phyloP scores from a whole-genome alignment of 1,284 basidiomycete genomes.

The Fomes fomentarius region DNA sequence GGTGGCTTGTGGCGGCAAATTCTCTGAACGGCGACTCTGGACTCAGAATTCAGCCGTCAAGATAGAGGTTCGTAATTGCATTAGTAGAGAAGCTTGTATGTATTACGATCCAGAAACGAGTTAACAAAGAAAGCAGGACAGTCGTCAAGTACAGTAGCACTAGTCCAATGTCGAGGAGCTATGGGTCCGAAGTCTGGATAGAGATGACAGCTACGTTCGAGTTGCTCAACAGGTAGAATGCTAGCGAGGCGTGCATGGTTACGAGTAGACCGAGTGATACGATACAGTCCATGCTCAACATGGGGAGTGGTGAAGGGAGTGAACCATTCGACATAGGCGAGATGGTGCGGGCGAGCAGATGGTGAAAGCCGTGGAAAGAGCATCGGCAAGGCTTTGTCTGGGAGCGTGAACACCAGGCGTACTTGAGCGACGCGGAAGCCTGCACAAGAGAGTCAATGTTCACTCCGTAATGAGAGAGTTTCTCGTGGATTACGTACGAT shows the following conservation, averaged over 20 bases:
- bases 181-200: slow-evolving; percentile 24
- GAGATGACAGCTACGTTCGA: slow-evolving; percentile 35
- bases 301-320: neutral
- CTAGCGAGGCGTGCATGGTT: slow-evolving; percentile 21
- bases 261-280: slow-evolving; percentile 14
- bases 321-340: slow-evolving; percentile 41
- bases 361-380: slow-evolving; percentile 14
- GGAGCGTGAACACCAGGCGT: slow-evolving; percentile 21
- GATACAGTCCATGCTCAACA: slow-evolving; percentile 10
- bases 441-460: slow-evolving; percentile 1
- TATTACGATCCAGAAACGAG: slow-evolving; percentile 30
- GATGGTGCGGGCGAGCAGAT: slow-evolving; percentile 8
- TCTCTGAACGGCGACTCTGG: too few species aligned
- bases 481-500: too few species aligned
- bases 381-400: neutral
- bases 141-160: slow-evolving; percentile 35
- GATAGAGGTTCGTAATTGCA: neutral
- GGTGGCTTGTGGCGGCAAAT: too few species aligned
- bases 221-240: slow-evolving; percentile 30
- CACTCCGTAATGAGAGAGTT: too few species aligned
- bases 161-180: slow-evolving; percentile 35
- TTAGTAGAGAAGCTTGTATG: slow-evolving; percentile 18
- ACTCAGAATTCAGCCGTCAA: too few species aligned
- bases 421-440: slow-evolving; percentile 23
- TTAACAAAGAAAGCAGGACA: slow-evolving; percentile 36